Conservation (phyloP, 108 stramenopile species). For the Cyclotella choctawhatcheeana region DNA sequence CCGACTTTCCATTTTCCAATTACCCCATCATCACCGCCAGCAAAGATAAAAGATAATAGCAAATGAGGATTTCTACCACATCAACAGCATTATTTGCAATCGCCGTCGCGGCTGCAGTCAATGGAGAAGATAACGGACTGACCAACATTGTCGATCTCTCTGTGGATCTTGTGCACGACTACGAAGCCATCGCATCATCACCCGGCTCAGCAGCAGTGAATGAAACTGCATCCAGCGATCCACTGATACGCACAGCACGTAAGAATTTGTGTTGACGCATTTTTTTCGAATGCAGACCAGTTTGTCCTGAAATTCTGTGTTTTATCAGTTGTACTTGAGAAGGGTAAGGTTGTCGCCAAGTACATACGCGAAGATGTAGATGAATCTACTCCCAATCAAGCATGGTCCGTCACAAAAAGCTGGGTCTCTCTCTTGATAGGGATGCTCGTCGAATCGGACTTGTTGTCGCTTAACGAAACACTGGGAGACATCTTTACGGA, state of each 20-base stretch:
- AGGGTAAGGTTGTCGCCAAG: neutral
- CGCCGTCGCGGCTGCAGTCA: too few relatives aligned
- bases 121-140: too few relatives aligned
- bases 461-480: conserved; percentile 15
- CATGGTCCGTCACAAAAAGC: neutral
- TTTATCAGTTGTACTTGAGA: neutral
- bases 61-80: too few relatives aligned
- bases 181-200: neutral
- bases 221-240: neutral
- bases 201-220: neutral
- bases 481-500: conserved; percentile 22
- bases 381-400: neutral
- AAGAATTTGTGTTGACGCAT: too few relatives aligned
- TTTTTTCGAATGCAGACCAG: too few relatives aligned
- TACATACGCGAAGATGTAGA: neutral
- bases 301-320: neutral
- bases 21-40: too few relatives aligned
- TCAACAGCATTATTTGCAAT: too few relatives aligned
- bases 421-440: conserved; percentile 1
- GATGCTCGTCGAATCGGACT: conserved; percentile 18
- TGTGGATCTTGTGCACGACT: neutral
- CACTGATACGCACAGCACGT: too few relatives aligned
- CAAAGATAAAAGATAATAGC: too few relatives aligned
- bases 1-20: too few relatives aligned
- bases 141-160: neutral